Base-by-base conservation (phyloP, 805 yeast genomes). In the Yarrowia phangngaensis region DNA sequence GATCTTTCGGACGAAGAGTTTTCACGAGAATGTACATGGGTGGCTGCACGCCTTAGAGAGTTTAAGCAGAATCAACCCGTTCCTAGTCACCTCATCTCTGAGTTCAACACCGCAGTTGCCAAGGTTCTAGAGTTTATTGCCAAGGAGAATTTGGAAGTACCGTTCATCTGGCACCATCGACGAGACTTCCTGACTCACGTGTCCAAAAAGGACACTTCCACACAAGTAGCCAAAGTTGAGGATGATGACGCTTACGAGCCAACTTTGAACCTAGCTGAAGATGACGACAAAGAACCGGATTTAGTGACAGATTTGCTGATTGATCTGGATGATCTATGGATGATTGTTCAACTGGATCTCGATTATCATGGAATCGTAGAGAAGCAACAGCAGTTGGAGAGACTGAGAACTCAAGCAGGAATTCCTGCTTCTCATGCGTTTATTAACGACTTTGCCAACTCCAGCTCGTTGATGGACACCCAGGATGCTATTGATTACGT, bases 111-210 rank as follows among this genome's bases (percentile, higher is more conserved):
- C 28, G 82, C 95, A 1, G 84, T 92, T 6, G 76, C 78, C 9
- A 58, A 79, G 75, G 65, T 85, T 74, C 34, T 81, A 76, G 59
- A 84, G 72, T 60, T 88, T 79, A 69, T 92, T 22, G 73, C 88
- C 11, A 79, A 78, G 57, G 95, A 89, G 40, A 74, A 80, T 52
- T 73, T 83, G 55, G 98, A 92, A 63, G 95, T 90, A 4, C 97
- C 98, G 8, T 85, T 88, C 59, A 88, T 92, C 53, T 88, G 95
- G 84, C 84, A 88, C 19, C 95, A 88, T 62, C 84, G 97, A 64
- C 84, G 95, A 66, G 97, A 92, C 65, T 87, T 84, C 61, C 70
- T 87, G 14, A 68, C 84, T 52, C 71, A 71, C 57, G 73, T 73
- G 31, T 76, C 76, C 28, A 63, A 63, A 12, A n/a, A 22, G 4